Conservation (phyloP, 1,284 basidiomycete genomes). For the Marasmius oreades region DNA sequence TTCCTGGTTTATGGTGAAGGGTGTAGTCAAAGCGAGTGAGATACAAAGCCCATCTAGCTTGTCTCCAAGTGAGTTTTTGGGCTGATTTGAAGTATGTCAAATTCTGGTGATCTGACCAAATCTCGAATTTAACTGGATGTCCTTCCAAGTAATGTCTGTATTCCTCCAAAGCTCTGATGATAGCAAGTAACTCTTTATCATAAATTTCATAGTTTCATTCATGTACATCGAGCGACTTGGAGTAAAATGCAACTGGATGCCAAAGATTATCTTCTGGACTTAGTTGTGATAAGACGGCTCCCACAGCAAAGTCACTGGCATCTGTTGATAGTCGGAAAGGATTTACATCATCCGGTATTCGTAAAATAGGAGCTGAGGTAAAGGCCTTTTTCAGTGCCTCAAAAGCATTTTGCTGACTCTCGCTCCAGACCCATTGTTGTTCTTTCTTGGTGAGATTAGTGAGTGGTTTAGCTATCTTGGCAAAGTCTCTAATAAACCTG, state of each 20-base stretch:
- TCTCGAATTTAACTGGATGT: slow-evolving; percentile 9
- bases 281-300: neutral
- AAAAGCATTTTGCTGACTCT: too few species aligned
- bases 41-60: slow-evolving; percentile 26
- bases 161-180: slow-evolving; percentile 4
- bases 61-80: slow-evolving; percentile 20
- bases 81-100: slow-evolving; percentile 25
- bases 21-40: slow-evolving; percentile 27
- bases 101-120: slow-evolving; percentile 28
- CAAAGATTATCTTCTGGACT: neutral
- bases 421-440: slow-evolving; percentile 9
- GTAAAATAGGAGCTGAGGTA: too few species aligned
- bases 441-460: slow-evolving; percentile 16
- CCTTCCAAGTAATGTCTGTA: slow-evolving; percentile 31
- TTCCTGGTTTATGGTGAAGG: slow-evolving; percentile 36
- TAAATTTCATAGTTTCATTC: slow-evolving; percentile 10
- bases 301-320: too few species aligned
- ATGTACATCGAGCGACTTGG: neutral
- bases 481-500: slow-evolving; percentile 29
- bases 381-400: too few species aligned
- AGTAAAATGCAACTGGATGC: neutral
- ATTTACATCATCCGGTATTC: too few species aligned
- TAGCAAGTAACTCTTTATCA: slow-evolving; percentile 10
- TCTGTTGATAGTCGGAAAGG: too few species aligned
- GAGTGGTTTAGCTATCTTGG: slow-evolving; percentile 24